phyloP scores from a whole-genome alignment of 2,329 filamentous ascomycete species.

The Pseudocercospora crystallina region DNA sequence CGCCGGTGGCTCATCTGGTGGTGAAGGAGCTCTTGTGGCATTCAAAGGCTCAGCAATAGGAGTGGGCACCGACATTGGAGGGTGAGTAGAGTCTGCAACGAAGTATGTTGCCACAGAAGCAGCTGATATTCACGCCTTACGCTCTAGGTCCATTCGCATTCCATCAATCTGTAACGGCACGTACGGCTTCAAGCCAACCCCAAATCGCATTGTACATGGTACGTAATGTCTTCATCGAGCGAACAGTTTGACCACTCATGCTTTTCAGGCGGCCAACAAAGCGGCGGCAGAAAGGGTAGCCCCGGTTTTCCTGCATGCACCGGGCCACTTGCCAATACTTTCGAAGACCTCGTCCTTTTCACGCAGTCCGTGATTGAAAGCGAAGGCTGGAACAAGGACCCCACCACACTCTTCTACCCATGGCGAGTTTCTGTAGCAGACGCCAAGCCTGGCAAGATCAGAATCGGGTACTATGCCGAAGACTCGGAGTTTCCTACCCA shows the following conservation, averaged over 20 bases:
- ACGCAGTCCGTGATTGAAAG: slow-evolving; percentile 21
- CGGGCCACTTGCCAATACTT: slow-evolving; percentile 30
- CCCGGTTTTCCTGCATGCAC: slow-evolving; percentile 37
- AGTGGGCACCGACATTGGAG: slow-evolving; percentile 62
- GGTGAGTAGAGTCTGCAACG: slow-evolving; percentile 30
- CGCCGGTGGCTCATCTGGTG: slow-evolving; percentile 65
- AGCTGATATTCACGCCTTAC: no score
- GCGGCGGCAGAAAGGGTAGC: slow-evolving; percentile 41
- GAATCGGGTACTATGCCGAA: slow-evolving; percentile 51
- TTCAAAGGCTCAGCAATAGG: slow-evolving; percentile 61
- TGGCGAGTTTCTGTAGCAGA: slow-evolving; percentile 43
- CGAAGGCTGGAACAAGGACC: slow-evolving; percentile 27
- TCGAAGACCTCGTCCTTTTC: slow-evolving; percentile 28
- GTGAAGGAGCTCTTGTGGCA: slow-evolving; percentile 61
- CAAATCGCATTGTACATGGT: slow-evolving; percentile 29
- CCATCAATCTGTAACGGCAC: slow-evolving; percentile 71
- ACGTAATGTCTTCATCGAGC: not conserved
- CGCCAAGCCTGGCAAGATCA: slow-evolving; percentile 32
- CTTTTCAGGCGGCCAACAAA: slow-evolving; percentile 26
- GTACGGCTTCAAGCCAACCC: slow-evolving; percentile 30
- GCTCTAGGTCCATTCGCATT: slow-evolving; percentile 60
- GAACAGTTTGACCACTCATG: slow-evolving; percentile 34
- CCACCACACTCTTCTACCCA: slow-evolving; percentile 41
- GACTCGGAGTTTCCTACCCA: slow-evolving; percentile 52
- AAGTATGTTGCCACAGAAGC: no score